Evolutionary conservation across 2,329 filamentous ascomycete genomes (phyloP), one percentile per base, ranked within the genome.

Genomic region (Fusarium tricinctum): DNA sequence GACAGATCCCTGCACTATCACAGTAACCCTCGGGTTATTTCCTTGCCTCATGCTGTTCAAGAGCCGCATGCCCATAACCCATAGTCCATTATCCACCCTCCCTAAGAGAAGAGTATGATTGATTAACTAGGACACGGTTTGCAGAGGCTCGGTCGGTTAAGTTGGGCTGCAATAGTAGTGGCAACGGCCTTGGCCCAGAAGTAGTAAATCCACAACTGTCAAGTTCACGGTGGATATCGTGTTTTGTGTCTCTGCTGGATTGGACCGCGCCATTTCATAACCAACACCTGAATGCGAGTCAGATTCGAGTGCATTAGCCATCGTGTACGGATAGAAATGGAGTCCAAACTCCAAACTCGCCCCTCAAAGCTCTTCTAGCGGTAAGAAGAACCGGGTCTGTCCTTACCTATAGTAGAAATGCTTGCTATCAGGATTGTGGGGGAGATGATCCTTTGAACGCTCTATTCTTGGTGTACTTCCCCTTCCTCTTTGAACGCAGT

Each of bases 211-310:
- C 28, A 30, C 28, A 30, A 30, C 28, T 30, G 28, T 30, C 28
- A 47, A 49, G 30, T 61, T 66, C 65, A 68, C 60, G 60, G 58
- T 64, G 38, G 57, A 43, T 65, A 46, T 45, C 10, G 10, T 50
- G 26, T n/a, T 45, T 38, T 69, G 66, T 69, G 60, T 66, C 60
- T 68, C 53, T 69, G 47, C 39, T 61, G 65, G 54, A 66, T 68
- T 68, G 64, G 48, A 45, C 23, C 23, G 40, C 28, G n/a, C 4
- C 39, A 49, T 50, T 28, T 8, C 35, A 51, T 45, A 44, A 23
- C 43, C 35, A 19, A 38, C 35, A 38, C 17, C 35, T 69, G 39
- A 51, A 69, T 66, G 61, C 66, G 61, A 70, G 62, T 67, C 66
- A 67, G 66, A 40, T 30, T 49, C 28, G 49, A 57, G 38, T 52